phyloP scores from a whole-genome alignment of 345 rosid genomes.

The Citrus reticulata region DNA sequence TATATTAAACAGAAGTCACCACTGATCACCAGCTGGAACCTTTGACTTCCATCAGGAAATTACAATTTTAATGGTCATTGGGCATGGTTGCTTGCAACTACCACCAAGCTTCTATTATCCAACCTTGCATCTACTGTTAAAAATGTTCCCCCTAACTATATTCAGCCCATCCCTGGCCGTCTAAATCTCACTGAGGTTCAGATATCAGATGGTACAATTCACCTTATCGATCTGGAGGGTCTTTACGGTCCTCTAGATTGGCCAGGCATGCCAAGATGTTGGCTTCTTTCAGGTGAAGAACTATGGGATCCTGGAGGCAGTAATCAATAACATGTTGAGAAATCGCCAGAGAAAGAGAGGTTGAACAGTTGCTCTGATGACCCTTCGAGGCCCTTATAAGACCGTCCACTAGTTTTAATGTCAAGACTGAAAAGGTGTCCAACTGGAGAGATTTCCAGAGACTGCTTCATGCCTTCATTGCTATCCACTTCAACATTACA shows the following conservation, averaged over 20 bases:
- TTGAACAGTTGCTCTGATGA: constrained; percentile 65
- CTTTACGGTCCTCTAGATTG: constrained; percentile 52
- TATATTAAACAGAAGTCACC: background rate
- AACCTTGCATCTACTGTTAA: constrained; percentile 37
- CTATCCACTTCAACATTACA: constrained; percentile 55
- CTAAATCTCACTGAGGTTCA: constrained; percentile 49
- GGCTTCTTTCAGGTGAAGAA: constrained; percentile 74
- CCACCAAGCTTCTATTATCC: constrained; percentile 33
- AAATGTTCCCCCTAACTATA: constrained; percentile 38
- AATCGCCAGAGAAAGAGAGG: constrained; percentile 61
- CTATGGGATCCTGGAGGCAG: constrained; percentile 46
- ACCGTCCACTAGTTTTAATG: constrained; percentile 74
- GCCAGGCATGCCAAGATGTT: constrained; percentile 44
- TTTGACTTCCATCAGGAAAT: background rate
- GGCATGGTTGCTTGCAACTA: background rate
- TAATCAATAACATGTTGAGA: constrained; percentile 29
- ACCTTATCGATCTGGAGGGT: constrained; percentile 55
- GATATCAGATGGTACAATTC: constrained; percentile 37
- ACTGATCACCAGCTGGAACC: too few species aligned
- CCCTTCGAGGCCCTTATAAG: constrained; percentile 44
- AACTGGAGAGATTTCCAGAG: constrained; percentile 88
- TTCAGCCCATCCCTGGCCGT: constrained; percentile 61
- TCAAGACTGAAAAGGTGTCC: constrained; percentile 55
- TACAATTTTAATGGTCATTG: background rate
- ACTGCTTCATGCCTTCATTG: constrained; percentile 42